These are phyloP conservation scores for Scutellaria minor DNA, from an alignment of 257 asterid genomes.

Conservation along the genomic window DNA sequence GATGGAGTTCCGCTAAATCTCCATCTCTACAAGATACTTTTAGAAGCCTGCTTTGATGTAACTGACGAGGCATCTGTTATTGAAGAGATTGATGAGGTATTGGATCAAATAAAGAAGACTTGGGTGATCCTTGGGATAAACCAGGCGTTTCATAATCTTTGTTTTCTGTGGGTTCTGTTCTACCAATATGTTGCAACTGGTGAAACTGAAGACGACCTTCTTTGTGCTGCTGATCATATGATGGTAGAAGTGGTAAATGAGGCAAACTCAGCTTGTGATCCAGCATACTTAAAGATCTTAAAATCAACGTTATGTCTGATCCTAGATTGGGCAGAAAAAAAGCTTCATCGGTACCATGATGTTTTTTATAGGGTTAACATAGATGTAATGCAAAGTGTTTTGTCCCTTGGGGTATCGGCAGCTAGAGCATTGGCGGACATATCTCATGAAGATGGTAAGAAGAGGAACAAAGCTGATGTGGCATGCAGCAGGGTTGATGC, in stretches of 20 bases:
- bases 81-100: conserved; percentile 89
- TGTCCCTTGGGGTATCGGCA: conserved; percentile 64
- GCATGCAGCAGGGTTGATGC: conserved; percentile 59
- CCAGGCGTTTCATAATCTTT: conserved; percentile 71
- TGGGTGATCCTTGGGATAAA: conserved; percentile 81
- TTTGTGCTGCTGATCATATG: conserved; percentile 67
- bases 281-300: conserved; percentile 56
- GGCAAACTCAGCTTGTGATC: conserved; percentile 51
- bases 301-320: conserved; percentile 51
- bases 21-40: conserved; percentile 63
- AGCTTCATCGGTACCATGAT: conserved; percentile 68
- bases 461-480: conserved; percentile 56
- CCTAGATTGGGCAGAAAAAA: conserved; percentile 72
- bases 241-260: conserved; percentile 67
- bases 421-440: conserved; percentile 56
- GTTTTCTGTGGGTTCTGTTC: conserved; percentile 81
- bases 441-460: conserved; percentile 48
- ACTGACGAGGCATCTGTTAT: conserved; percentile 65
- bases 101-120: conserved; percentile 81
- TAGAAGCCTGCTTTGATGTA: conserved; percentile 84
- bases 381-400: conserved; percentile 65
- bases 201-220: conserved; percentile 73
- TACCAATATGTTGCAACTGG: conserved; percentile 58
- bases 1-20: conserved; percentile 87
- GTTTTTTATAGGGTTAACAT: conserved; percentile 71